A percentile compares a stretch with the other conserved stretches of the same genome.
These are phyloP conservation scores for Leptographium radiaticola DNA, from an alignment of 2,329 filamentous ascomycete genomes.

Conservation along the genomic window DNA sequence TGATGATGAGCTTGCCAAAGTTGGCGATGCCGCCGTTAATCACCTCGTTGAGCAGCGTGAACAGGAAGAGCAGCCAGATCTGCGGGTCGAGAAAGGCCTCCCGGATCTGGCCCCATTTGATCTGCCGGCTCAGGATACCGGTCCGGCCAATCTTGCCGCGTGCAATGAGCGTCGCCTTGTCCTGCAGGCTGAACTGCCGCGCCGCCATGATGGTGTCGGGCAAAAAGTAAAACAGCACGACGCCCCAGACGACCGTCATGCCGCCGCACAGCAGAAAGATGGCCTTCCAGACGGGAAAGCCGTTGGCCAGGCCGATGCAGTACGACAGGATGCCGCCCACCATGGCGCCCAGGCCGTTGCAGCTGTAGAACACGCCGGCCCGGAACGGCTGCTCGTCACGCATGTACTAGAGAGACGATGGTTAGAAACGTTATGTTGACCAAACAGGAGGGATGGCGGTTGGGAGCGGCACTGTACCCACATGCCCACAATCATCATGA, in stretches of 20 bases:
- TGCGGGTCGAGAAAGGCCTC: conserved; percentile 40
- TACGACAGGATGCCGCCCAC: conserved; percentile 47
- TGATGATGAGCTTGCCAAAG: conserved; percentile 3
- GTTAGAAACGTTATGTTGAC: not conserved
- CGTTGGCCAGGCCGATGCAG: conserved; percentile 44
- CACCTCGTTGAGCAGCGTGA: not conserved
- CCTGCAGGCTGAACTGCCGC: conserved; percentile 41
- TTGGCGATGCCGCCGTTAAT: conserved; percentile 5
- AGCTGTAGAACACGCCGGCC: conserved; percentile 40
- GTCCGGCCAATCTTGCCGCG: conserved; percentile 31
- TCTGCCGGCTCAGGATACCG: conserved; percentile 39
- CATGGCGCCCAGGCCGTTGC: conserved; percentile 46
- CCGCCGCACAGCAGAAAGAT: conserved; percentile 47
- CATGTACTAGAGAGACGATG: conserved; percentile 9
- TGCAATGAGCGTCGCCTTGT: conserved; percentile 38
- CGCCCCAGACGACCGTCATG: conserved; percentile 40
- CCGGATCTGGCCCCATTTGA: conserved; percentile 30
- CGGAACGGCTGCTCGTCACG: conserved; percentile 34
- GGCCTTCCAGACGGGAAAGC: conserved; percentile 39
- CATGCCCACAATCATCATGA: conserved; percentile 44
- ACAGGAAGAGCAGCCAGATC: conserved; percentile 43
- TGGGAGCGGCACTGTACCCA: conserved; percentile 24
- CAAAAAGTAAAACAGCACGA: conserved; percentile 42
- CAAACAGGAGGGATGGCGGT: not conserved
- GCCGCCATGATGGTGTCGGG: conserved; percentile 47